Percentiles rank a stretch among this genome's conserved stretches.
phyloP scores from a whole-genome alignment of 2,329 filamentous ascomycete genomes.

The Fusarium duplospermum region DNA sequence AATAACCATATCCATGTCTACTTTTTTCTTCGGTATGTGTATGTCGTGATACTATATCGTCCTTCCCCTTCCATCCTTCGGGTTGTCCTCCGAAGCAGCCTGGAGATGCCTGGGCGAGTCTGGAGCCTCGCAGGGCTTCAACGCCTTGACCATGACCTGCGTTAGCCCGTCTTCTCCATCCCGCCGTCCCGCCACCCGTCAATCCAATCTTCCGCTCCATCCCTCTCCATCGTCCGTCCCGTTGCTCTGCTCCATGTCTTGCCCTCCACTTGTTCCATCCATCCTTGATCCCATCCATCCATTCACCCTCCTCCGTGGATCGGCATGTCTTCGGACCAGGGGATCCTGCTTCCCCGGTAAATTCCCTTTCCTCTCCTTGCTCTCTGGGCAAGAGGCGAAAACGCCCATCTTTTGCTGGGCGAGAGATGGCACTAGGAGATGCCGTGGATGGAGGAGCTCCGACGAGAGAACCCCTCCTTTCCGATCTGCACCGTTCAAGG shows the following conservation, averaged over 20 bases:
- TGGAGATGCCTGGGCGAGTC: background rate
- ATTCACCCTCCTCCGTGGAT: slow-evolving; percentile 33
- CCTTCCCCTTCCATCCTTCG: slow-evolving; percentile 19
- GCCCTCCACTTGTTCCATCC: slow-evolving; percentile 8
- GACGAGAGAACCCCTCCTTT: slow-evolving; percentile 22
- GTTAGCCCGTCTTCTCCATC: slow-evolving; percentile 2
- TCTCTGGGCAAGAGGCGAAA: slow-evolving; percentile 17
- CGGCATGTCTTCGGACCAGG: slow-evolving; percentile 31
- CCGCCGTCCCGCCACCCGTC: slow-evolving; percentile 11
- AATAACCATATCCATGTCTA: slow-evolving; percentile 1
- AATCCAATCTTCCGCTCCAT: slow-evolving; percentile 13
- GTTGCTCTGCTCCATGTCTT: background rate
- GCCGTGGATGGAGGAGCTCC: slow-evolving; percentile 9
- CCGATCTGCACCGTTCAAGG: slow-evolving; percentile 33
- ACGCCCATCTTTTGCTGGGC: slow-evolving; percentile 21
- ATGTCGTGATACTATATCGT: slow-evolving; percentile 10
- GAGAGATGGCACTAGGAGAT: slow-evolving; percentile 5
- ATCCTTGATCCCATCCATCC: slow-evolving; percentile 19
- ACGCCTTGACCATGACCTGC: background rate
- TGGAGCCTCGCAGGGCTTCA: background rate
- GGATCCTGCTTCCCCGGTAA: slow-evolving; percentile 32
- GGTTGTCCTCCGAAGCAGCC: slow-evolving; percentile 18
- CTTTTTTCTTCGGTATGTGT: background rate
- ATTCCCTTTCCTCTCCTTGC: slow-evolving; percentile 14
- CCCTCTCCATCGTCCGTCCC: background rate